Base-by-base conservation (phyloP, 495 filamentous ascomycete species). In the Penicillium odoratum region DNA sequence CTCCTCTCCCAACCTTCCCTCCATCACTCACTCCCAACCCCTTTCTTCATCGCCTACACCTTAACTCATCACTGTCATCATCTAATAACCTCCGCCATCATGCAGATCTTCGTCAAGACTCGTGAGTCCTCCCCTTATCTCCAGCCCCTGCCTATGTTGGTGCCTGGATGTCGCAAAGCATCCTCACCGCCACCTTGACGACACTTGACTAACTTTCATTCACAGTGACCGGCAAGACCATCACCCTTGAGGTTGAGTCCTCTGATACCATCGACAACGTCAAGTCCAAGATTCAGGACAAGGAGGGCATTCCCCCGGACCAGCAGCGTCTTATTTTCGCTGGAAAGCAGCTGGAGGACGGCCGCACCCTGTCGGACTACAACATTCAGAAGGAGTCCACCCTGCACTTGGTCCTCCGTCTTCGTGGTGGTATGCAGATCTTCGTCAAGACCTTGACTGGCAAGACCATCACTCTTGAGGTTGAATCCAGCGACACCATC, bases 41-140 rank as follows among this genome's bases (percentile, higher is more conserved):
- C 54, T 49, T 55, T 51, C 18, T 51, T 58, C 30, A 38, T 57
- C 52, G 46, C 15, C 58, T 49, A 51, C 51, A 25, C 28, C 9
- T 38, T 30, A 34, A 38, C 52, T 54, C 44, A 53, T 45, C 49
- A 40, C 33, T 55, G 8, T 5, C 55, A 58, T 64, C 51, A 52
- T 57, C 49, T 64, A 48, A 59, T 60, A 53, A 52, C 40, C 59
- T 34, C 55, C 49, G 48, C 42, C 69, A 76, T 59, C 75, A 97
- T 97, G 92, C 92, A 97, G 83, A 96, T 97, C 83, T 97, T 97
- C 78, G 92, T 97, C 64, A 96, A 96, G 87, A 96, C 92, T 63
- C 83, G 89, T 93, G 80, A 88, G 88, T 88, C 61, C 33, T 51
- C 57, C 60, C 58, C 21, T 10, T 53, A 53, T 56, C 53, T 43